Conservation (phyloP, 1,284 basidiomycete genomes). For the Puccinia triticina region DNA sequence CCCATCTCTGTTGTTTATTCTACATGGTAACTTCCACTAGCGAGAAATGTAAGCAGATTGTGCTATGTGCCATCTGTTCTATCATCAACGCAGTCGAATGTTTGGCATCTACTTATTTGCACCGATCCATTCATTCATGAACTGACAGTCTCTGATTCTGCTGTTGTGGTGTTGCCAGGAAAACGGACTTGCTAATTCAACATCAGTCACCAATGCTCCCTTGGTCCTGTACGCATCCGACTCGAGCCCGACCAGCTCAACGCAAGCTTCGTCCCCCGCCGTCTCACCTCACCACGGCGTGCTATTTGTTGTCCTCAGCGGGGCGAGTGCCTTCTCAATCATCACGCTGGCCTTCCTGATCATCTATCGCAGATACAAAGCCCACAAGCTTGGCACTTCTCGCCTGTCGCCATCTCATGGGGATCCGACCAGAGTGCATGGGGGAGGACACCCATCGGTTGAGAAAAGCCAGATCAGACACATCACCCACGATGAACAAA, state of each 20-base stretch:
- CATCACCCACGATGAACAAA: conserved; percentile 32
- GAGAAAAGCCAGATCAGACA: conserved; percentile 21
- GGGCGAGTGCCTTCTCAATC: conserved; percentile 13
- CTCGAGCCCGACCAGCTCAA: not conserved
- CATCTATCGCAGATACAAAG: conserved; percentile 24
- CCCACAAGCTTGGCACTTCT: not conserved
- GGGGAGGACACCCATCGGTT: not conserved
- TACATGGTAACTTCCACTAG: not conserved
- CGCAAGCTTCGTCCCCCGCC: not conserved
- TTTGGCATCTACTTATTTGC: no score
- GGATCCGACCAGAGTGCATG: not conserved
- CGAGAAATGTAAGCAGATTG: no score
- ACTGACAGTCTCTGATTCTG: no score
- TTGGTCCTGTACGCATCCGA: conserved; percentile 29
- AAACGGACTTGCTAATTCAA: not conserved
- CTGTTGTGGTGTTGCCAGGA: no score
- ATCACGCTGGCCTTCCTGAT: conserved; percentile 14
- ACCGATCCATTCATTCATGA: no score
- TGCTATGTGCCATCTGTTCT: no score
- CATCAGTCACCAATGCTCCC: not conserved
- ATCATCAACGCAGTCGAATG: no score
- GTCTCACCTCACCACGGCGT: not conserved
- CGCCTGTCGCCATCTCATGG: not conserved
- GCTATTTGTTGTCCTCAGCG: conserved; percentile 1
- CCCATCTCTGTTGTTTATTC: not conserved